Evolutionary conservation across 106 monocot genomes (phyloP).

Genomic region (Dendrobium catenatum): DNA sequence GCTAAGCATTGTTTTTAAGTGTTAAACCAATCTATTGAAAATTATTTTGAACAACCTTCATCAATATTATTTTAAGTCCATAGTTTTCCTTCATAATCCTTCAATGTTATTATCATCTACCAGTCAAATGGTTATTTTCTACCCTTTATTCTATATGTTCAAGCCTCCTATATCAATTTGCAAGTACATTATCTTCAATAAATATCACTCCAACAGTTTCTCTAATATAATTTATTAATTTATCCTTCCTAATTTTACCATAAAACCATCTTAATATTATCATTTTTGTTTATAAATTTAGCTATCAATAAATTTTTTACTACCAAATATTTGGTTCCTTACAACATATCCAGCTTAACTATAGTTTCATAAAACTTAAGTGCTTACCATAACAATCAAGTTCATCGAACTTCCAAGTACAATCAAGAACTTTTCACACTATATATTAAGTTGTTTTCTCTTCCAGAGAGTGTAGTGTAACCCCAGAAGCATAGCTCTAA

Average conservation of each 20-base stretch:
- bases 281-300: no score
- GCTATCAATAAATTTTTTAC: no score
- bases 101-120: neutral
- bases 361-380: no score
- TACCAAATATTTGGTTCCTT: no score
- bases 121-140: neutral
- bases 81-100: neutral
- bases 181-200: neutral
- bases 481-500: neutral
- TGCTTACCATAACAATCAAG: neutral
- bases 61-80: neutral
- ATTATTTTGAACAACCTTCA: neutral
- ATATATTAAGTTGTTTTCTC: neutral
- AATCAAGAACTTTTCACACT: neutral
- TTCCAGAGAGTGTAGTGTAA: neutral
- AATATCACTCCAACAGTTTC: neutral
- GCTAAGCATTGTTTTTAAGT: no score
- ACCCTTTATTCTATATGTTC: neutral
- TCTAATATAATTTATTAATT: no score
- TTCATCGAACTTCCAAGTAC: neutral
- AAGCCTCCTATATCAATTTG: neutral
- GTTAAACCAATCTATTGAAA: no score
- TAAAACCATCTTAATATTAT: no score
- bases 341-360: no score
- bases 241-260: no score